Percentiles rank a stretch among this genome's conserved stretches.
phyloP scores from a whole-genome alignment of 202 grass and related monocot genomes.

The Setaria italica region DNA sequence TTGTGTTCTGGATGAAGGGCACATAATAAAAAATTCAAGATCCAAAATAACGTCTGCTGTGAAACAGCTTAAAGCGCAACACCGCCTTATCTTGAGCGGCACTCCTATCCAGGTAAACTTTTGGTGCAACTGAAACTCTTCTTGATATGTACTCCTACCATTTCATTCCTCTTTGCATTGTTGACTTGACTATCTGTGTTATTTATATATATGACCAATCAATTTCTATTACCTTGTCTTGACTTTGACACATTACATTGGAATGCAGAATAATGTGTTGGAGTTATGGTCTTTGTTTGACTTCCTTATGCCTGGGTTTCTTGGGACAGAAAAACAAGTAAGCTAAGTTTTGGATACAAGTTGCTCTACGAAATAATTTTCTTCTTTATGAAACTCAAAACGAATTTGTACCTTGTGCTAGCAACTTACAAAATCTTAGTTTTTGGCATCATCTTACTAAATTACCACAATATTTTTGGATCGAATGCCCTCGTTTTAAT shows the following conservation, averaged over 20 bases:
- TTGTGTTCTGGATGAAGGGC: conserved; percentile 98
- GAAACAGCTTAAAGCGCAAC: conserved; percentile 91
- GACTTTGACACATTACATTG: conserved; percentile 43
- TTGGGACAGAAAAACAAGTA: conserved; percentile 99
- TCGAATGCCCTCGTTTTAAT: conserved; percentile 6
- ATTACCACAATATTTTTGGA: conserved; percentile 5
- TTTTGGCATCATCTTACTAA: conserved; percentile 16
- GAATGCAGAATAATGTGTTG: conserved; percentile 96
- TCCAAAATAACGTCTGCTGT: conserved; percentile 97
- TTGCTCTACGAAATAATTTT: conserved; percentile 17
- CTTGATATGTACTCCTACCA: conserved; percentile 14
- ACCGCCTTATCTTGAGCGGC: conserved; percentile 97
- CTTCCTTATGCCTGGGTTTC: conserved; percentile 99
- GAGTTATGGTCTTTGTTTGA: conserved; percentile 99
- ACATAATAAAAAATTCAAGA: conserved; percentile 98
- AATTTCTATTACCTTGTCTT: conserved; percentile 8
- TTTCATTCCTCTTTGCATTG: conserved; percentile 28
- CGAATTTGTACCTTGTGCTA: not conserved
- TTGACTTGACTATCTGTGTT: conserved; percentile 31
- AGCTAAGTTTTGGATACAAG: conserved; percentile 23
- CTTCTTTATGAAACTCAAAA: conserved; percentile 9
- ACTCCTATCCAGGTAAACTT: conserved; percentile 93
- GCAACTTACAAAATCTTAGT: conserved; percentile 12
- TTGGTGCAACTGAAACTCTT: conserved; percentile 7
- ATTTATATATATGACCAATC: conserved; percentile 13